A percentile compares a stretch with the other conserved stretches of the same genome.
These are phyloP conservation scores for Suillus subalutaceus DNA, from an alignment of 768 basidiomycete genomes.

Conservation along the genomic window DNA sequence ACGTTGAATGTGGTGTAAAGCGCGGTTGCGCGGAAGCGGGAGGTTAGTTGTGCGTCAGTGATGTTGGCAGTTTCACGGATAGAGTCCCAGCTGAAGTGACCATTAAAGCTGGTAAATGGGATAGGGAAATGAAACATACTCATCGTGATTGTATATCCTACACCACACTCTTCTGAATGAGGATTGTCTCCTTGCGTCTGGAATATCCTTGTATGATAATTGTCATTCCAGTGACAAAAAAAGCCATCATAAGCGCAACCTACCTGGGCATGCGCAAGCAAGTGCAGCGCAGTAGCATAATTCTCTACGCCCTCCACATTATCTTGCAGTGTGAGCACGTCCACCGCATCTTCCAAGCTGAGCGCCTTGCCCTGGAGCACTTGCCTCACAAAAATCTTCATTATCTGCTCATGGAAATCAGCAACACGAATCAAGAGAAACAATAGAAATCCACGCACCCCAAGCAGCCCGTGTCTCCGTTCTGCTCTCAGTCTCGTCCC, in stretches of 20 bases:
- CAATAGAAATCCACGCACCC: constrained; percentile 22
- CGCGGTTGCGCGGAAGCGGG: constrained; percentile 73
- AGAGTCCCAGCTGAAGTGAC: constrained; percentile 64
- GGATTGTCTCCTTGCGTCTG: constrained; percentile 66
- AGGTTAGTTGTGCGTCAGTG: constrained; percentile 75
- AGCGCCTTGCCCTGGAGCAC: constrained; percentile 77
- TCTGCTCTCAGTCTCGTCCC: constrained; percentile 43
- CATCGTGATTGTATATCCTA: constrained; percentile 83
- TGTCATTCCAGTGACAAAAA: not conserved
- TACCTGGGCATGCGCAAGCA: constrained; percentile 62
- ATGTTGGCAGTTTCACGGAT: constrained; percentile 76
- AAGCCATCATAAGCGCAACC: constrained; percentile 16
- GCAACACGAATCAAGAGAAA: not conserved
- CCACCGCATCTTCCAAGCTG: constrained; percentile 78
- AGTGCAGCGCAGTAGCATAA: constrained; percentile 67
- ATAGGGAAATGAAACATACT: constrained; percentile 54
- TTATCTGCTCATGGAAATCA: constrained; percentile 48
- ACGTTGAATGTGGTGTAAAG: constrained; percentile 67
- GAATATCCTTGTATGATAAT: constrained; percentile 52
- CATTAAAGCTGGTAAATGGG: not conserved
- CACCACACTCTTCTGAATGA: constrained; percentile 85
- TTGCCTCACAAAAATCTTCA: constrained; percentile 67
- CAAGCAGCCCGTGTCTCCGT: constrained; percentile 53
- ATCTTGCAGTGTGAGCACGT: constrained; percentile 85
- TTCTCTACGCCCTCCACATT: constrained; percentile 62